Base-by-base conservation (phyloP, 2,329 filamentous ascomycete species). In the Fusarium sambucinum region DNA sequence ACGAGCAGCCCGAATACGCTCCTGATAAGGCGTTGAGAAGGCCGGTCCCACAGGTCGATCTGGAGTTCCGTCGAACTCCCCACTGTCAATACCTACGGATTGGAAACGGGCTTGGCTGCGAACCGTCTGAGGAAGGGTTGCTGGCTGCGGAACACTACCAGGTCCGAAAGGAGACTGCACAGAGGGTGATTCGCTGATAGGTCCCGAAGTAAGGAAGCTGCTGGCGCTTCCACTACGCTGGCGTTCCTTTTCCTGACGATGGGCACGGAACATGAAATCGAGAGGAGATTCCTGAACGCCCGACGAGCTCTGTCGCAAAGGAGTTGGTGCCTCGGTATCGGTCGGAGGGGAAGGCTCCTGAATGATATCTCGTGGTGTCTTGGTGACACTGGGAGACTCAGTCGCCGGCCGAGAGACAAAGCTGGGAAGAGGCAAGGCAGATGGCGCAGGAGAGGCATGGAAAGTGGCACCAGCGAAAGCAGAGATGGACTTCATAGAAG, bases 391-490 rank as follows among this genome's bases (percentile, higher is more conserved):
- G 8, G 85, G 87, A 5, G 89, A 90, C 59, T 91, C 90, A 5
- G 90, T 89, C 14, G 92, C 85, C 0, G 92, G 89, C 74, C 91
- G 94, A 29, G 91, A 90, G 33, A 84, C 87, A 78, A 97, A 97
- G 75, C 91, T 96, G 13, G 96, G 96, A 60, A 97, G 91, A 1
- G 96, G 96, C 32, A 99, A 84, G 25, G 93, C 90, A 11, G 94
- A 96, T 1, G 96, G 92, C 3, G 94, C 95, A 21, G 96, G 96
- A 11, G 96, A 98, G 40, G 94, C 92, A 79, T 97, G 94, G 78
- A 98, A 99, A 7, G 94, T 96, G 33, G 95, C 92, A 16, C 95
- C 96, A 38, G 96, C 96, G 80, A 97, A 99, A 45, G 91, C 89
- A 62, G 88, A 80, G 30, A 79, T 79, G 45, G 84, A 79, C 74